phyloP scores from a whole-genome alignment of 139 green algal species.

The Auxenochlorella pyrenoidosa region DNA sequence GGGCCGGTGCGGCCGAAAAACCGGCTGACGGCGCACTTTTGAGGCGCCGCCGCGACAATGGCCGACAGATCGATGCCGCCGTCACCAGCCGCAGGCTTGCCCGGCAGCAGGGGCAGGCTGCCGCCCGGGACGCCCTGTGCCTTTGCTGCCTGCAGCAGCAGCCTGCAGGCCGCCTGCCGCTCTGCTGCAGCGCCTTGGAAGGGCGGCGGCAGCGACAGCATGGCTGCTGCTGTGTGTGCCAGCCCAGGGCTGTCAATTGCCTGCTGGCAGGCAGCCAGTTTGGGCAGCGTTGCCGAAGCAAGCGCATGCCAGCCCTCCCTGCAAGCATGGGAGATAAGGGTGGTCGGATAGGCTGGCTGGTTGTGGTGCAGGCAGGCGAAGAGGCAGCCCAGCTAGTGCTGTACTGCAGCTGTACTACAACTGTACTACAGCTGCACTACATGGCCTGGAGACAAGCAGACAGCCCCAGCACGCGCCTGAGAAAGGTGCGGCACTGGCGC shows the following conservation, averaged over 20 bases:
- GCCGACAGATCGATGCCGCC: background rate
- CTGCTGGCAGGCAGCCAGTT: slow-evolving; percentile 56
- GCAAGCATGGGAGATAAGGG: slow-evolving; percentile 1
- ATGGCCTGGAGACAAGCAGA: background rate
- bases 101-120: background rate
- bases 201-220: slow-evolving; percentile 34
- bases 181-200: background rate
- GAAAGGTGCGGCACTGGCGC: slow-evolving; percentile 31
- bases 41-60: slow-evolving; percentile 7
- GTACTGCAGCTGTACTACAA: no score
- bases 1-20: slow-evolving; percentile 49
- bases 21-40: slow-evolving; percentile 33
- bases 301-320: slow-evolving; percentile 62
- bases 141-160: slow-evolving; percentile 18
- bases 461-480: background rate
- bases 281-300: slow-evolving; percentile 48
- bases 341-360: slow-evolving; percentile 17
- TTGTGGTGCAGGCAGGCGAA: background rate
- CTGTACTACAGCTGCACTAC: no score
- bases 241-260: slow-evolving; percentile 20
- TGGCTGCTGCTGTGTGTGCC: slow-evolving; percentile 31
- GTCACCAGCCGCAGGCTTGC: background rate
- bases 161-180: slow-evolving; percentile 3
- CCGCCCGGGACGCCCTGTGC: background rate
- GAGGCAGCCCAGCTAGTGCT: background rate